Conservation (phyloP, 495 filamentous ascomycete species). For the Paragyromitra xinjiangensis region DNA sequence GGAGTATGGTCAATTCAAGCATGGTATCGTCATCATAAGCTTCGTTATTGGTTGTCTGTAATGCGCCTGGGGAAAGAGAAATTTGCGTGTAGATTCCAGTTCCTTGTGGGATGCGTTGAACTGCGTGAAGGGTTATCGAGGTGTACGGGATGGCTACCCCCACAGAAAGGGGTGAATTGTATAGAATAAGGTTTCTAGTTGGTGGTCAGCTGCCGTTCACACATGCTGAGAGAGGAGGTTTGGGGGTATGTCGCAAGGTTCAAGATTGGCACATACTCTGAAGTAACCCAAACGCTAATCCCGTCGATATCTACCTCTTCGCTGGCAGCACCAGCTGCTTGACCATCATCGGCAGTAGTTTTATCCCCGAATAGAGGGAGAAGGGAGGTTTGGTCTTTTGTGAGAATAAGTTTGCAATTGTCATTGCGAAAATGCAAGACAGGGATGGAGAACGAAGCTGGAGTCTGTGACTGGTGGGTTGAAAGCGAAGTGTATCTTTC, state of each 20-base stretch:
- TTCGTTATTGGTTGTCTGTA: conserved; percentile 59
- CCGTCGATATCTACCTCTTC: conserved; percentile 55
- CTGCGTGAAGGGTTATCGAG: conserved; percentile 85
- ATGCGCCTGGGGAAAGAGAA: conserved; percentile 65
- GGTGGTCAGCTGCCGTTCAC: conserved; percentile 2
- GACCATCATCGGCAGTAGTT: conserved; percentile 38
- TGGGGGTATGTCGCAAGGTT: neutral
- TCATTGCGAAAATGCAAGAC: conserved; percentile 79
- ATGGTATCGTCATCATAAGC: conserved; percentile 74
- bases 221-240: conserved; percentile 6
- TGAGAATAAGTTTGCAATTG: conserved; percentile 69
- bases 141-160: conserved; percentile 89
- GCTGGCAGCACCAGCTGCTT: conserved; percentile 58
- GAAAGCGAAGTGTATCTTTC: conserved; percentile 74
- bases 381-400: conserved; percentile 60
- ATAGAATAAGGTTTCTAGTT: conserved; percentile 75
- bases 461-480: conserved; percentile 85
- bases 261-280: conserved; percentile 66
- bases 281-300: conserved; percentile 80
- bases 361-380: conserved; percentile 65
- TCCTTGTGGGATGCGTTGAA: conserved; percentile 67
- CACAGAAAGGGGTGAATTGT: conserved; percentile 66
- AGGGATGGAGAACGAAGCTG: conserved; percentile 81
- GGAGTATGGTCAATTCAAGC: conserved; percentile 78
- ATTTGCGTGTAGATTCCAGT: conserved; percentile 80